phyloP scores from a whole-genome alignment of 306 rosid species.

The Gleditsia sinensis region DNA sequence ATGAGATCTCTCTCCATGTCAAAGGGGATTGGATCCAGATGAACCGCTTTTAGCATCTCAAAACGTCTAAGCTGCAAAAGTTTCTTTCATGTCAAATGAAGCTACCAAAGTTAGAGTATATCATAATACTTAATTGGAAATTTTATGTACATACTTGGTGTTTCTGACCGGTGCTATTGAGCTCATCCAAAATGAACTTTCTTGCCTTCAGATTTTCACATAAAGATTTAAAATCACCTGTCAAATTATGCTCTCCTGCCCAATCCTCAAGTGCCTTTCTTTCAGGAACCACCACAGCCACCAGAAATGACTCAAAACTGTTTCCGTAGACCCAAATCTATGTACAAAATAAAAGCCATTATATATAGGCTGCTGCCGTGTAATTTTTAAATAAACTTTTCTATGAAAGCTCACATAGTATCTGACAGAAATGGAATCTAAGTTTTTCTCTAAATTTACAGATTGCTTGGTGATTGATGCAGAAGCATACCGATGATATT shows the following conservation, averaged over 20 bases:
- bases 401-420: too few species aligned
- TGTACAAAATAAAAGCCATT: conserved; percentile 5
- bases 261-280: conserved; percentile 73
- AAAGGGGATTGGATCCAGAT: conserved; percentile 82
- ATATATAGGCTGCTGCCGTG: too few species aligned
- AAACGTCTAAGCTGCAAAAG: conserved; percentile 83
- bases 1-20: conserved; percentile 88
- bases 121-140: not conserved
- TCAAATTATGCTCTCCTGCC: conserved; percentile 58
- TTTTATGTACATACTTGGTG: conserved; percentile 57
- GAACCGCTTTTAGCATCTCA: conserved; percentile 79
- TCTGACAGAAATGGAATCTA: too few species aligned
- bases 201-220: conserved; percentile 70
- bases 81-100: conserved; percentile 36
- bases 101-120: conserved; percentile 9
- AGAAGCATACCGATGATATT: conserved; percentile 67
- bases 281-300: conserved; percentile 90
- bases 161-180: conserved; percentile 70
- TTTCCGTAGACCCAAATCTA: conserved; percentile 97
- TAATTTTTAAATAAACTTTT: too few species aligned
- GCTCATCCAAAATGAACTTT: conserved; percentile 82
- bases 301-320: conserved; percentile 95
- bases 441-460: conserved; percentile 1
- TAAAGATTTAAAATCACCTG: conserved; percentile 67
- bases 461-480: conserved; percentile 17